A percentile compares a stretch with the other conserved stretches of the same genome.
Conservation (phyloP, 2,329 filamentous ascomycete species). For the Trichoderma simmonsii region DNA sequence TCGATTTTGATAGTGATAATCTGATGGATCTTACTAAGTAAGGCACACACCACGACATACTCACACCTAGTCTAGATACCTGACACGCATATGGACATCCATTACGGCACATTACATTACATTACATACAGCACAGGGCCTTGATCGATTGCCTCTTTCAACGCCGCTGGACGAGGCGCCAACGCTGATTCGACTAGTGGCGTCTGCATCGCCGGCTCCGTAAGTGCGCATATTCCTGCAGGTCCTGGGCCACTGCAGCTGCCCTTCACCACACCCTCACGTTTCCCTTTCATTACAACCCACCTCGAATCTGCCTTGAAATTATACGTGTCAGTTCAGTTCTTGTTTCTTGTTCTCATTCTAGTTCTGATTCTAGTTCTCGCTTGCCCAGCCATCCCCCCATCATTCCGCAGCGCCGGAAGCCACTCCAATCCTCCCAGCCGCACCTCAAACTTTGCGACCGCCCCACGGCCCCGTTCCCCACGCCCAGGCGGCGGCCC, state of each 20-base stretch:
- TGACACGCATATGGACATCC: not conserved
- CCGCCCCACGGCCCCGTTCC: conserved; percentile 10
- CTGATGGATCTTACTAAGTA: not conserved
- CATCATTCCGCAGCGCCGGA: conserved; percentile 6
- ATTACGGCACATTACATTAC: not conserved
- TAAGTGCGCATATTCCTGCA: conserved; percentile 10
- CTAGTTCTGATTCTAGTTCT: not conserved
- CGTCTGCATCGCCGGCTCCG: conserved; percentile 3
- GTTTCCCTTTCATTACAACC: not conserved
- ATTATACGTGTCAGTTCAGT: too few species aligned
- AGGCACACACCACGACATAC: not conserved
- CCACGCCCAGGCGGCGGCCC: conserved; percentile 1
- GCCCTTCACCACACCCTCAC: not conserved
- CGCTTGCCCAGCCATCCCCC: not conserved
- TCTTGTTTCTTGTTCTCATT: too few species aligned
- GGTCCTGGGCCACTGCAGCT: conserved; percentile 3
- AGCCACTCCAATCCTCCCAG: not conserved
- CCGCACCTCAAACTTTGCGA: conserved; percentile 1
- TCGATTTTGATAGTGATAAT: not conserved
- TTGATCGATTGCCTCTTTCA: conserved; percentile 7
- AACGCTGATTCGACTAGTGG: conserved; percentile 5
- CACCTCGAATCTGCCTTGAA: not conserved
- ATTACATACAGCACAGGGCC: not conserved
- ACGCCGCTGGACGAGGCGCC: not conserved
- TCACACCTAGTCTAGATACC: not conserved